Base-by-base conservation (phyloP, 176 grass and related monocot species). In the Thalia dealbata region DNA sequence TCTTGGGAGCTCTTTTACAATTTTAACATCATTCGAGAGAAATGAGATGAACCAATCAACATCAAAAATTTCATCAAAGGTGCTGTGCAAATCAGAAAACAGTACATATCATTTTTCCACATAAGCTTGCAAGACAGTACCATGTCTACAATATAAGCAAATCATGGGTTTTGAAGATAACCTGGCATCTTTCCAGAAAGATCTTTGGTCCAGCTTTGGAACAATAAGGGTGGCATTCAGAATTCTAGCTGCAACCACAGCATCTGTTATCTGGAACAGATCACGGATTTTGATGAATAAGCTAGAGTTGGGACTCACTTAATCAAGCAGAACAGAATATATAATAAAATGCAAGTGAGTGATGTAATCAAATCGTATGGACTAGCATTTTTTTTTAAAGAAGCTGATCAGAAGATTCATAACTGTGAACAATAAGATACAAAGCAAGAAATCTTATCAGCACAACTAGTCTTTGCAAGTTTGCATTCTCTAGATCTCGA, bases 121-220 rank as follows among this genome's bases (percentile, higher is more conserved):
- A 38, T 38, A 38, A 38, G 1, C 32, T 38, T 38, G 32, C 32
- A 38, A 18, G 2, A 52, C 10, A 52, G 18, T 52, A 16, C 0
- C 51, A 52, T 0, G 18, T 52, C 13, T 16, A 16, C 51, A 26
- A 12, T 10, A 28, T 13, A 27, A 27, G 23, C 12, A 9, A 63
- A 63, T 5, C 14, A 13, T 26, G 60, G 24, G 60, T 63, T 63
- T 63, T 63, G 60, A 63, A 63, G 25, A 3, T 81, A 52, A 92
- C 89, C 89, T 97, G 52, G 84, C 66, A 71, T 97, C 93, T 46
- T 97, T 97, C 93, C 93, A 97, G 65, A 86, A 97, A 41, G 93
- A 97, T 73, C 67, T 81, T 52, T 82, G 93, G 55, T 97, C 93
- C 80, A 97, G 80, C 76, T 90, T 78, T 0, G 93, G 93, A 69